Base-by-base conservation (phyloP, 1,284 basidiomycete species). In the Apiotrichum montevideense region DNA sequence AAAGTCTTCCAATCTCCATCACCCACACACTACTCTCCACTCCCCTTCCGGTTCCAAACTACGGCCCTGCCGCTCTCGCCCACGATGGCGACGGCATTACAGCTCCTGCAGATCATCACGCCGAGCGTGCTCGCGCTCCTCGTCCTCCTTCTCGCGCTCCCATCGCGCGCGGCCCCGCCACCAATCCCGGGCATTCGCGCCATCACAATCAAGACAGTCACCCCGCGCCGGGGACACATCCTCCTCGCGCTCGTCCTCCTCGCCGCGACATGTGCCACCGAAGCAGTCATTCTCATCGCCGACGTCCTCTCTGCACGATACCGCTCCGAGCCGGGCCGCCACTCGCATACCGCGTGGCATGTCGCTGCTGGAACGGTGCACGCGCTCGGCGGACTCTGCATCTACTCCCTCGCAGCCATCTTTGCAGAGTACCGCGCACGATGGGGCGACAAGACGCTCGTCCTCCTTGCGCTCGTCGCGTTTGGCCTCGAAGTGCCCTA, bases 401-500 rank as follows among this genome's bases (percentile, higher is more conserved):
- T 70, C 11, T 73, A 69, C 61, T 56, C 61, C 4, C 41, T 70
- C 34, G 59, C 73, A 3, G 61, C 69, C 0, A 64, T 70, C 29
- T 56, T 67, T 2, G 60, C 62, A 5, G 67, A 68, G 54, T 73
- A 64, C 65, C 62, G 72, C 32, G 59, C 57, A 9, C 66, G 61
- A 35, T 75, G 70, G 66, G 67, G 65, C 1, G 65, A 65, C 35
- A 62, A 61, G 43, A 56, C 40, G 37, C 51, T 75, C 44, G 55
- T 69, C 6, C 37, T 66, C 8, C 60, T 75, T 34, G 63, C 63
- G 1, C 43, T 61, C 3, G 48, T 72, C 11, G 73, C 59, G 4
- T 58, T 71, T 9, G 63, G 65, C 0, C 56, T 61, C n/a, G 72
- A 75, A 49, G 62, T 71, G 6, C 66, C 69, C 2, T 71, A 69